Base-by-base conservation (phyloP, 2,329 filamentous ascomycete species). In the Cercospora zeina region DNA sequence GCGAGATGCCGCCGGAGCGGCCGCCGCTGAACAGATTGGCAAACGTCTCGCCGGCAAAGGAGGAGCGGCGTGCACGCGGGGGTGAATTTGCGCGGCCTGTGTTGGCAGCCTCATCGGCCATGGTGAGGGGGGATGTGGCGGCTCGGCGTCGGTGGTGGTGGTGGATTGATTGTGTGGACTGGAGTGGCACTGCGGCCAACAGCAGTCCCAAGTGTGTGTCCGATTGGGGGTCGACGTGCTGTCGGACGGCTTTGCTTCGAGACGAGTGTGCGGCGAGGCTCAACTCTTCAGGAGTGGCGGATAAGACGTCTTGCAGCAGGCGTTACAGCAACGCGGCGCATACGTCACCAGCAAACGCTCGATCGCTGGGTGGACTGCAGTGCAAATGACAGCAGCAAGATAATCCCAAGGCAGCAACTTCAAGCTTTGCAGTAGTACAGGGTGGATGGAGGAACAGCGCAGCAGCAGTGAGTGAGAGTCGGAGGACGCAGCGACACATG, bases 1-100 rank as follows among this genome's bases (percentile, higher is more conserved):
- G 68, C 30, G 64, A 66, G 34, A 65, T 63, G 53, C 58, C 61
- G 63, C 63, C 70, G 6, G 65, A 62, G 37, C 62, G 70, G 58
- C 74, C 73, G 47, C 73, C 74, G 63, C 76, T 77, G 67, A 82
- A 81, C 53, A 82, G 73, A 69, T 80, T 79, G 56, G 79, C 78
- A 66, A 82, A 79, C 3, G 79, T 79, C 71, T 80, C 77, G 65
- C 79, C 78, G 1, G 78, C 78, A 63, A 82, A 74, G 5, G 79
- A 81, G 36, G 79, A 77, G 65, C 80, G 79, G 54, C 80, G 78
- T 49, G 73, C 71, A 54, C 76, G 72, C 42, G 60, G 61, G 16
- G 66, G 55, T 14, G 65, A 59, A 9, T 63, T 39, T 13, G 64
- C 27, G 13, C 45, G 13, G 33, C 27, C 31, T 19, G 39, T 10